Conservation (phyloP, 2,329 filamentous ascomycete species). For the Alternaria gaisen region DNA sequence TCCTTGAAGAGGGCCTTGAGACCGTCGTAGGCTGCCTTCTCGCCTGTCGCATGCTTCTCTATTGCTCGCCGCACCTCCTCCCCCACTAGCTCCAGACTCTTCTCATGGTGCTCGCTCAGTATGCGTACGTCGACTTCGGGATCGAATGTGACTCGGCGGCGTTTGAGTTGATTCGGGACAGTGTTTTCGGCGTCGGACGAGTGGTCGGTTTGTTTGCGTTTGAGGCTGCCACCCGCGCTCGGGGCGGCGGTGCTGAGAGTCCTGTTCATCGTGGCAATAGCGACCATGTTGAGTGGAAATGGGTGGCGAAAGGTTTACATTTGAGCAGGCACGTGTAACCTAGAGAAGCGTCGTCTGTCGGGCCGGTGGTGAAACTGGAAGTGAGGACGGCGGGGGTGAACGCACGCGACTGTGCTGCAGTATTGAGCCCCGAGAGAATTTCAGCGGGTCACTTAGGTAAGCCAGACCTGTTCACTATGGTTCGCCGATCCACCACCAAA, state of each 20-base stretch:
- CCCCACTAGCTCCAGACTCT: conserved; percentile 65
- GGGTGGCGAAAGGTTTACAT: conserved; percentile 38
- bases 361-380: conserved; percentile 20
- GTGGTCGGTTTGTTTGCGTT: conserved; percentile 47
- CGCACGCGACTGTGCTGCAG: conserved; percentile 24
- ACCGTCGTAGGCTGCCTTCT: conserved; percentile 66
- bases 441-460: conserved; percentile 25
- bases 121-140: conserved; percentile 58
- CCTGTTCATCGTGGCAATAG: conserved; percentile 46
- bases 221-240: conserved; percentile 46
- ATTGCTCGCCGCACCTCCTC: conserved; percentile 69
- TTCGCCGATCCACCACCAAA: conserved; percentile 2
- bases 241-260: conserved; percentile 40
- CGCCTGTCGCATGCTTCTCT: conserved; percentile 61
- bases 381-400: conserved; percentile 23
- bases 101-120: conserved; percentile 57
- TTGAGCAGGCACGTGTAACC: conserved; percentile 20
- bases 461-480: conserved; percentile 6
- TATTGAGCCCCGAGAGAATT: conserved; percentile 17
- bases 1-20: conserved; percentile 63
- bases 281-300: conserved; percentile 45
- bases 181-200: conserved; percentile 46
- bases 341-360: conserved; percentile 3
- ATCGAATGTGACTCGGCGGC: conserved; percentile 59
- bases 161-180: conserved; percentile 51